Evolutionary conservation across 2,329 filamentous ascomycete genomes (phyloP).

Genomic region (Trichoderma arundinaceum): DNA sequence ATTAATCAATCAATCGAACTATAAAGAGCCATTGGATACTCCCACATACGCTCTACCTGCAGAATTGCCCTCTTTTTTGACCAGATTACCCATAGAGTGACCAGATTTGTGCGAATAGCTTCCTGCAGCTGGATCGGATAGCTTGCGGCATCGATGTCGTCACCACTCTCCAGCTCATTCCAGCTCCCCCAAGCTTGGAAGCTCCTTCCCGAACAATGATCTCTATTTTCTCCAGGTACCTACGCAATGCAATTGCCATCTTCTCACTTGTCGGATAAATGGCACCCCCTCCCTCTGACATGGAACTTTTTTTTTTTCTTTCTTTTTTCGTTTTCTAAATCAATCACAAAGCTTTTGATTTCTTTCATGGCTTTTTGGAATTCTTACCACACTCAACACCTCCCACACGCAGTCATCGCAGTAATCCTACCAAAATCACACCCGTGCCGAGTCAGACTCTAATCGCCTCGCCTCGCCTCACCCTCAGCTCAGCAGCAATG

Average conservation of each 20-base stretch:
- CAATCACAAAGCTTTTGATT: not conserved
- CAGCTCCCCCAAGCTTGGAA: not conserved
- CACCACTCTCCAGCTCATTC: not conserved
- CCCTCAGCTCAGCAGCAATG: slow-evolving; percentile 37
- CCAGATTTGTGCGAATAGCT: not conserved
- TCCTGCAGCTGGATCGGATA: not conserved
- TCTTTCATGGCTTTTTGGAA: slow-evolving; percentile 1
- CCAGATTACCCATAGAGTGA: not conserved
- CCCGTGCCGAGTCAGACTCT: not conserved
- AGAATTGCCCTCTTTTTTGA: not conserved
- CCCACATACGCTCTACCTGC: not conserved
- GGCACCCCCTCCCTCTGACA: not conserved
- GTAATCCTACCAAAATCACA: not conserved
- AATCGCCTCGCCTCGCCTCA: not conserved
- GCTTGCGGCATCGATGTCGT: slow-evolving; percentile 5
- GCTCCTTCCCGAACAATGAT: not conserved
- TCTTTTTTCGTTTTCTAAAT: slow-evolving; percentile 1
- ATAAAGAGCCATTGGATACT: not conserved
- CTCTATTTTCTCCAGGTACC: too few relatives aligned
- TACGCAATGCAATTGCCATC: too few relatives aligned
- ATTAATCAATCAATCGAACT: not conserved
- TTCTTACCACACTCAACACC: slow-evolving; percentile 17
- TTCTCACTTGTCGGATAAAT: too few relatives aligned
- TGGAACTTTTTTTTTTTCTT: not conserved
- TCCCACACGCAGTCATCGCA: too few relatives aligned